Conservation (phyloP, 495 filamentous ascomycete species). For the Aspergillus mulundensis region DNA sequence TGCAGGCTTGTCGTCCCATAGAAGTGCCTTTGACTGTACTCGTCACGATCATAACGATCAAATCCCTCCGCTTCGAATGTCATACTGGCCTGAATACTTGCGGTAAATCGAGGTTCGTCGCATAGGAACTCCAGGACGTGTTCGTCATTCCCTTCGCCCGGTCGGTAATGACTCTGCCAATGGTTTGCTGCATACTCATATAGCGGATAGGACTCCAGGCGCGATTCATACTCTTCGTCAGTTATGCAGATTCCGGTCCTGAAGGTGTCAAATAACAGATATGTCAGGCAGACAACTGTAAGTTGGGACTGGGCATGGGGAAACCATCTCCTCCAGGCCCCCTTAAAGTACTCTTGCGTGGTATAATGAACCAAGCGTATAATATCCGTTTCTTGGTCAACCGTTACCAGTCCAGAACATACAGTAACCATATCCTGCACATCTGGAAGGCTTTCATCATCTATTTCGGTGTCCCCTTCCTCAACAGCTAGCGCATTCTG, state of each 20-base stretch:
- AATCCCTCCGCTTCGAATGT: no score
- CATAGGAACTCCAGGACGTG: not conserved
- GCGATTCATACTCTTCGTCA: constrained; percentile 13
- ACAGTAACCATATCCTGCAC: constrained; percentile 17
- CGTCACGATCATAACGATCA: no score
- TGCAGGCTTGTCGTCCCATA: no score
- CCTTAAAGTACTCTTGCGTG: constrained; percentile 30
- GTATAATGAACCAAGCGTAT: constrained; percentile 30
- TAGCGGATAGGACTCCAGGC: constrained; percentile 12
- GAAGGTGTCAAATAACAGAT: constrained; percentile 23
- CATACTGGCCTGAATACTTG: not conserved
- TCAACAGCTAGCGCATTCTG: constrained; percentile 45
- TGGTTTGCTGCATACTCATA: not conserved
- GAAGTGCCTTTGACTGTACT: no score
- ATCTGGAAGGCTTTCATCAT: not conserved
- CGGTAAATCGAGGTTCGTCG: not conserved
- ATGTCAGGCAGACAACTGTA: constrained; percentile 24
- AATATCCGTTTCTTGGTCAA: constrained; percentile 28
- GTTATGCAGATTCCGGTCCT: not conserved
- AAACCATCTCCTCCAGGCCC: constrained; percentile 20
- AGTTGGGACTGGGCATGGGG: constrained; percentile 23
- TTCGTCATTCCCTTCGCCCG: not conserved
- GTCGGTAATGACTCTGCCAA: not conserved
- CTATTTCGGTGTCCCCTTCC: not conserved
- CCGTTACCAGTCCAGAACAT: constrained; percentile 31